Percentiles rank a stretch among this genome's conserved stretches.
phyloP scores from a whole-genome alignment of 805 yeast genomes.

The Candida xyloterini region DNA sequence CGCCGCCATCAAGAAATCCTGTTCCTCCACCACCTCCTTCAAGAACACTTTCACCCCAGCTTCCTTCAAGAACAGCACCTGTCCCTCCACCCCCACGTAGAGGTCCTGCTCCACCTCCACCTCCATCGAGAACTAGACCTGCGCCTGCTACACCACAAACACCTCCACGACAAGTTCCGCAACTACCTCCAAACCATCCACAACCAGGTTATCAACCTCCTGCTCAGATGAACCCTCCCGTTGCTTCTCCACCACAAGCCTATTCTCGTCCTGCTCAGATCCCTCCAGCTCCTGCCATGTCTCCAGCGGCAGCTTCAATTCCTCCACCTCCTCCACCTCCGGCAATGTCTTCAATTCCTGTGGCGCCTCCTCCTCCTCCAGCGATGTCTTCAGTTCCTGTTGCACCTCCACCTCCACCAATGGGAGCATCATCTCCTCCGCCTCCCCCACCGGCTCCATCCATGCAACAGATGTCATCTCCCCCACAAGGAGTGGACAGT shows the following conservation, averaged over 20 bases:
- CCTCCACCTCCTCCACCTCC: slow-evolving; percentile 40
- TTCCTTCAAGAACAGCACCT: slow-evolving; percentile 27
- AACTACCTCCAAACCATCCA: slow-evolving; percentile 5
- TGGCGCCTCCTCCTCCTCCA: too few species aligned
- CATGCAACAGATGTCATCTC: slow-evolving; percentile 1
- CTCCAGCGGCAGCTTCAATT: background rate
- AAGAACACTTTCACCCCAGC: slow-evolving; percentile 21
- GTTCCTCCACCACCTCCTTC: slow-evolving; percentile 31
- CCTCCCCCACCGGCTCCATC: slow-evolving; percentile 17
- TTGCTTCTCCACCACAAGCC: background rate
- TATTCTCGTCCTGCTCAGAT: slow-evolving; percentile 17
- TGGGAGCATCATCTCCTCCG: too few species aligned
- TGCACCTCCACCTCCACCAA: slow-evolving; percentile 15
- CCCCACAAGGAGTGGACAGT: slow-evolving; percentile 37
- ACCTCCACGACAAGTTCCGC: slow-evolving; percentile 8
- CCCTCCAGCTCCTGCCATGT: slow-evolving; percentile 6
- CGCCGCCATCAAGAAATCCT: slow-evolving; percentile 33
- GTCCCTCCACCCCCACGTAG: slow-evolving; percentile 34
- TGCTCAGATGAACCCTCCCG: slow-evolving; percentile 22
- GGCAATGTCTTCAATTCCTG: slow-evolving; percentile 25
- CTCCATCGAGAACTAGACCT: slow-evolving; percentile 34
- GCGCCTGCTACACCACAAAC: slow-evolving; percentile 13
- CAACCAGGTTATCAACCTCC: slow-evolving; percentile 20
- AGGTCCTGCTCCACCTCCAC: slow-evolving; percentile 45
- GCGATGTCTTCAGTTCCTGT: slow-evolving; percentile 29